Conservation (phyloP, 2,329 filamentous ascomycete species). For the Epicoccum nigrum region DNA sequence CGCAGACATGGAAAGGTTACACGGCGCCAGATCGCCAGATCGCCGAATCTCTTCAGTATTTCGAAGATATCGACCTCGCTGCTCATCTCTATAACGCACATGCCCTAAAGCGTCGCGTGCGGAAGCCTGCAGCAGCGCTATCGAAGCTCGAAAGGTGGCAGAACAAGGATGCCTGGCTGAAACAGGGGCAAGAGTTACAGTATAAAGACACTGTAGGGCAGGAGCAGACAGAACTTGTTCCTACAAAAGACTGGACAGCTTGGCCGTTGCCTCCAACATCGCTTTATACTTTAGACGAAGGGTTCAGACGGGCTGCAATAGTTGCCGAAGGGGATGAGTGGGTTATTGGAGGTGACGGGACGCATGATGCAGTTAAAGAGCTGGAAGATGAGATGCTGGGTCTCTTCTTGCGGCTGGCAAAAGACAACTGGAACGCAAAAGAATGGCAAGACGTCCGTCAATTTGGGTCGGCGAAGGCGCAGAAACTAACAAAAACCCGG, state of each 20-base stretch:
- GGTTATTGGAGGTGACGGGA: conserved; percentile 54
- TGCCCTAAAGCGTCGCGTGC: conserved; percentile 64
- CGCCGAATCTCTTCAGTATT: conserved; percentile 66
- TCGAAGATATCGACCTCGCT: conserved; percentile 70
- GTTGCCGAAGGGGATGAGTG: conserved; percentile 45
- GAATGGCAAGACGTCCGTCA: conserved; percentile 41
- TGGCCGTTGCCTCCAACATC: conserved; percentile 74
- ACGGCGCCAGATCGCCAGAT: conserved; percentile 69
- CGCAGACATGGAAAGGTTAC: conserved; percentile 69
- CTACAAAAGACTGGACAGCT: conserved; percentile 73
- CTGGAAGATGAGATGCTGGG: conserved; percentile 75
- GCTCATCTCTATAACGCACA: conserved; percentile 82
- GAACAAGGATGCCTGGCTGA: conserved; percentile 51
- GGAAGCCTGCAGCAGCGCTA: conserved; percentile 22
- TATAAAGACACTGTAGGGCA: conserved; percentile 35
- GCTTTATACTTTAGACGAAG: conserved; percentile 66
- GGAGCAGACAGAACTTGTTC: conserved; percentile 47
- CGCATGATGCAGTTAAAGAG: conserved; percentile 61
- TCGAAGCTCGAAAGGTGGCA: conserved; percentile 41
- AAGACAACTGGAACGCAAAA: conserved; percentile 61
- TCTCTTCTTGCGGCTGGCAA: conserved; percentile 69
- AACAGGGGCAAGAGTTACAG: conserved; percentile 35
- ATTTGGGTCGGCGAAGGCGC: conserved; percentile 2
- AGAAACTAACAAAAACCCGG: conserved; percentile 17
- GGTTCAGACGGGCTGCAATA: conserved; percentile 40